A percentile compares a stretch with the other conserved stretches of the same genome.
phyloP scores from a whole-genome alignment of 108 stramenopile genomes.

The Fragilariopsis cylindrus region DNA sequence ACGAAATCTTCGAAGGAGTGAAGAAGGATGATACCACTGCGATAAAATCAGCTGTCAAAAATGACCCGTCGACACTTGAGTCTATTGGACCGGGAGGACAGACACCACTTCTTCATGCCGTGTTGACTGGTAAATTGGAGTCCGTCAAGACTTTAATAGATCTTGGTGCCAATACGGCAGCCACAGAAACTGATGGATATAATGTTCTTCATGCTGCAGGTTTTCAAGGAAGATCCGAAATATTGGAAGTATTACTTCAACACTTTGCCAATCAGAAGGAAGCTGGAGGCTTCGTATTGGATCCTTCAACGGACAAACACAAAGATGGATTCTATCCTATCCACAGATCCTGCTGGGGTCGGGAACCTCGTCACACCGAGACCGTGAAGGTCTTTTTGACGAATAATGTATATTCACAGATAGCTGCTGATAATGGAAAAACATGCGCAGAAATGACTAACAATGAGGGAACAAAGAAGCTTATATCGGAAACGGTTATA shows the following conservation, averaged over 20 bases:
- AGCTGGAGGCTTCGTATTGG: background rate
- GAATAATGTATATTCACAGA: slow-evolving; percentile 20
- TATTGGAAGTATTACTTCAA: slow-evolving; percentile 34
- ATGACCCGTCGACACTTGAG: background rate
- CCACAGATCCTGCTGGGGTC: slow-evolving; percentile 51
- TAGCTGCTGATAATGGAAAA: slow-evolving; percentile 20
- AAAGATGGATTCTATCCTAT: slow-evolving; percentile 43
- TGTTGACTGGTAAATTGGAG: slow-evolving; percentile 33
- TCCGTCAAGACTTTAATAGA: slow-evolving; percentile 38
- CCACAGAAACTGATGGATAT: slow-evolving; percentile 51
- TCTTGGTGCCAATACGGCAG: slow-evolving; percentile 37
- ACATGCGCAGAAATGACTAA: slow-evolving; percentile 35
- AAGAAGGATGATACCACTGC: background rate
- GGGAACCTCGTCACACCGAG: slow-evolving; percentile 27
- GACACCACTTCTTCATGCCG: slow-evolving; percentile 43
- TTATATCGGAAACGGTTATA: background rate
- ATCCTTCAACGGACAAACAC: slow-evolving; percentile 29
- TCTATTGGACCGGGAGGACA: slow-evolving; percentile 39
- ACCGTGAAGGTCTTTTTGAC: slow-evolving; percentile 36
- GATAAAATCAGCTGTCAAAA: background rate
- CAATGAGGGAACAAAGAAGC: slow-evolving; percentile 20
- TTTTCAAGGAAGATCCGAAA: slow-evolving; percentile 46
- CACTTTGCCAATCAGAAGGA: background rate
- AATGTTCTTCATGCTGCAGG: slow-evolving; percentile 53
- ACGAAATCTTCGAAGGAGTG: slow-evolving; percentile 1